Evolutionary conservation across 148 eudicot genomes (phyloP).

Genomic region (Spergularia marina): DNA sequence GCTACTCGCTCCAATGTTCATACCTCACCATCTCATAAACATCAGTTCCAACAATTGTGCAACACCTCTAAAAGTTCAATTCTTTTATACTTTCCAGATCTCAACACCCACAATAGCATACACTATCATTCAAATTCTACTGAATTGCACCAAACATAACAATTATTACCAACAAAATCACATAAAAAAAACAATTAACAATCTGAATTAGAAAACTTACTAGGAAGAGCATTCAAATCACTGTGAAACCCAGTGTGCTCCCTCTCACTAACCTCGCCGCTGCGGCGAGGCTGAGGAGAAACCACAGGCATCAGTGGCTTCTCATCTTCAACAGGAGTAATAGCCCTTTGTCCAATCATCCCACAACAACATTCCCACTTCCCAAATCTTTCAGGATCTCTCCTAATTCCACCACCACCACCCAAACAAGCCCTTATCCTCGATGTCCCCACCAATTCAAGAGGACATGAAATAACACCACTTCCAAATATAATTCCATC

Average conservation of each 20-base stretch:
- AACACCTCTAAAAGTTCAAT: neutral
- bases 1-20: too few relatives aligned
- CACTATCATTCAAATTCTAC: neutral
- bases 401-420: constrained; percentile 17
- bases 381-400: constrained; percentile 26
- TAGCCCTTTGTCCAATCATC: constrained; percentile 30
- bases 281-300: constrained; percentile 16
- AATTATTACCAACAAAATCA: constrained; percentile 9
- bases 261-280: constrained; percentile 20
- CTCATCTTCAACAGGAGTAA: constrained; percentile 44
- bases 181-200: neutral
- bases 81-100: constrained; percentile 11
- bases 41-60: neutral
- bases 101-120: neutral
- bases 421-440: constrained; percentile 25
- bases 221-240: constrained; percentile 51
- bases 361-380: constrained; percentile 36
- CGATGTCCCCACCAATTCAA: constrained; percentile 23
- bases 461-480: constrained; percentile 32
- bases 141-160: neutral
- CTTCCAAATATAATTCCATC: constrained; percentile 33
- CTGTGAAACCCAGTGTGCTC: constrained; percentile 34
- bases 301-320: constrained; percentile 33
- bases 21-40: neutral
- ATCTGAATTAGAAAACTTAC: constrained; percentile 33